Percentiles rank a stretch among this genome's conserved stretches.
Conservation (phyloP, 495 filamentous ascomycete species). For the Penicillium herquei region DNA sequence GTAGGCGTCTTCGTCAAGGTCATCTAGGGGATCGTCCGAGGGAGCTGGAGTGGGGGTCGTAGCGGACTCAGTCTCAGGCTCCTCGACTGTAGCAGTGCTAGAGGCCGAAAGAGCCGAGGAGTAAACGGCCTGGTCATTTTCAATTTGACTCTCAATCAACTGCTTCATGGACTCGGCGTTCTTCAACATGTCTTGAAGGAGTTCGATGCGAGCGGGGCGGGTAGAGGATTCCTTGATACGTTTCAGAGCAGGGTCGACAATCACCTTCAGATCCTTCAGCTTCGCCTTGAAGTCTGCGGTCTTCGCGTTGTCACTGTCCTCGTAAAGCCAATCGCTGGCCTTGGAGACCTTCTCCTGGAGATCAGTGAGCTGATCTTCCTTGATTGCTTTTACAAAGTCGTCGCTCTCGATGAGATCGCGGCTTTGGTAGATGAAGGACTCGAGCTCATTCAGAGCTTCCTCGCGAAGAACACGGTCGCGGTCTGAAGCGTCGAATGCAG, state of each 20-base stretch:
- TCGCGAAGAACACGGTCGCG: conserved; percentile 71
- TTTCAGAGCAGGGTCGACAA: conserved; percentile 66
- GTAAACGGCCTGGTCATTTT: conserved; percentile 40
- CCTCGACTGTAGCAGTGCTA: conserved; percentile 23
- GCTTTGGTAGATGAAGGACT: conserved; percentile 87
- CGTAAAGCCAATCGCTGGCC: conserved; percentile 87
- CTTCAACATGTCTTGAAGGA: conserved; percentile 60
- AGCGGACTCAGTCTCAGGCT: conserved; percentile 25
- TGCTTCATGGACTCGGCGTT: conserved; percentile 49
- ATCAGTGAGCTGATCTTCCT: conserved; percentile 54
- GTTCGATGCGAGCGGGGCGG: conserved; percentile 63
- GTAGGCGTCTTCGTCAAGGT: conserved; percentile 46
- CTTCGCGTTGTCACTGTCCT: conserved; percentile 72
- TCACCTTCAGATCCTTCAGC: conserved; percentile 67
- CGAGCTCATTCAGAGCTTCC: conserved; percentile 87
- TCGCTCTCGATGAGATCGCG: conserved; percentile 77
- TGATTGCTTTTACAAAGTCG: conserved; percentile 68
- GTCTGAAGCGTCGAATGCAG: conserved; percentile 83
- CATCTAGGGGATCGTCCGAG: conserved; percentile 26
- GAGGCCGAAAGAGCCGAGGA: conserved; percentile 34
- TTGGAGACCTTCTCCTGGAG: conserved; percentile 64
- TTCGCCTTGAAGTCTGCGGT: conserved; percentile 67
- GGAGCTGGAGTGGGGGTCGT: conserved; percentile 27
- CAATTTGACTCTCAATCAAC: conserved; percentile 42
- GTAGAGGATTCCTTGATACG: conserved; percentile 64